Conservation (phyloP, 768 basidiomycete genomes). For the Boletus barrowsii region DNA sequence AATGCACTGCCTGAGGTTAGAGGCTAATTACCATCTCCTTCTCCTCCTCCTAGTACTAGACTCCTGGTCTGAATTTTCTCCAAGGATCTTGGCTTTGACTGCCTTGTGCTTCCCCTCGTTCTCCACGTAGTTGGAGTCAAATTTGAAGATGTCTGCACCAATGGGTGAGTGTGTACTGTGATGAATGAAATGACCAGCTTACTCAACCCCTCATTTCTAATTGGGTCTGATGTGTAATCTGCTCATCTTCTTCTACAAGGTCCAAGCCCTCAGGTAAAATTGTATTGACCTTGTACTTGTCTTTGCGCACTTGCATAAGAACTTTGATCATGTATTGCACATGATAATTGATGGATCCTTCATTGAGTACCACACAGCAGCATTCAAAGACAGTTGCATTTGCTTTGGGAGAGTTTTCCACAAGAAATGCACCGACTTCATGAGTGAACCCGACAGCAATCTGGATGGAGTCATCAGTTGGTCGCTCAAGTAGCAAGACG, state of each 20-base stretch:
- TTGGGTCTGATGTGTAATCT: conserved; percentile 91
- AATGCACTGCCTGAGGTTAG: conserved; percentile 22
- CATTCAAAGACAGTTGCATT: conserved; percentile 95
- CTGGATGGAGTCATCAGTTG: conserved; percentile 97
- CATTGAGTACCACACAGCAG: conserved; percentile 95
- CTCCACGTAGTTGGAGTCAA: conserved; percentile 80
- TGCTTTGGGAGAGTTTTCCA: conserved; percentile 91
- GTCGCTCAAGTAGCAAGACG: conserved; percentile 89
- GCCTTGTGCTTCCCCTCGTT: conserved; percentile 92
- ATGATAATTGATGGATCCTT: conserved; percentile 90
- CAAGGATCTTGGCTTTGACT: conserved; percentile 92
- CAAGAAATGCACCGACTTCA: conserved; percentile 93
- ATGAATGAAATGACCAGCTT: conserved; percentile 34
- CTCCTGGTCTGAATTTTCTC: conserved; percentile 77
- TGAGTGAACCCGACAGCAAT: conserved; percentile 97
- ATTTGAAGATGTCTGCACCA: conserved; percentile 85
- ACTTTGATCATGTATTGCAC: conserved; percentile 99
- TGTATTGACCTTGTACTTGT: conserved; percentile 99
- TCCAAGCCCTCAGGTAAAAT: conserved; percentile 92
- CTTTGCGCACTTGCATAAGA: conserved; percentile 97
- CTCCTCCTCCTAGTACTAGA: conserved; percentile 49
- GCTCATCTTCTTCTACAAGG: conserved; percentile 96
- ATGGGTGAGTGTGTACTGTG: conserved; percentile 3
- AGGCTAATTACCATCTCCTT: conserved; percentile 36
- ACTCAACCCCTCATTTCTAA: conserved; percentile 96